Base-by-base conservation (phyloP, 2,329 filamentous ascomycete genomes). In the Fusarium siculi region DNA sequence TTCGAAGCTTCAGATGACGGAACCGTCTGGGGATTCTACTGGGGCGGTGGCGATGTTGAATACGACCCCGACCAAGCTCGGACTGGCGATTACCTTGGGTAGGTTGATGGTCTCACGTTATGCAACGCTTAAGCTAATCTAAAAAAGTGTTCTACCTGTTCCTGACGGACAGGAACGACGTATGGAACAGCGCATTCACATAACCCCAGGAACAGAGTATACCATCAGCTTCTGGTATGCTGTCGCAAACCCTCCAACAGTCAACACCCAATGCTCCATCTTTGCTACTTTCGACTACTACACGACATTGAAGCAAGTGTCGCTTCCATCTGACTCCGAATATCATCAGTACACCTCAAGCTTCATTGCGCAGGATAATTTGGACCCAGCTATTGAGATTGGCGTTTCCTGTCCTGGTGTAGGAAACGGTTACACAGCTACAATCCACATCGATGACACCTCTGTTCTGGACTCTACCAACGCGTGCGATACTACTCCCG, bases 261-360 rank as follows among this genome's bases (percentile, higher is more conserved):
- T 9, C 16, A 4, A 7, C 3, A 50, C 28, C 1, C 39, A 66
- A 15, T 66, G 63, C 7, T n/a, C 50, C 4, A 0, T 66, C 2
- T 66, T 66, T 40, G 32, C 63, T 11, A 52, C 50, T 1, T 66
- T 66, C 44, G 63, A 66, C 30, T 66, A 66, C 28, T 66, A 66
- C 2, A 66, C 63, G 0, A 25, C 43, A 0, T 28, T 66, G 16
- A 25, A 25, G 4, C 25, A 21, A 2, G 50, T 66, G 9, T 2
- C 50, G 1, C n/a, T 66, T 40, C 39, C 39, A 0, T 58, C 32
- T 3, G 50, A 66, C 10, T 34, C 39, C 0, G 19, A 28, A 1
- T 66, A 66, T 16, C 62, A 59, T 7, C 18, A 23, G 10, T 66
- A 66, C 9, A 18, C 43, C 3, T 23, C 43, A 0, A 25, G n/a